Evolutionary conservation across 2,329 filamentous ascomycete genomes (phyloP).

Genomic region (Escovopsis weberi): DNA sequence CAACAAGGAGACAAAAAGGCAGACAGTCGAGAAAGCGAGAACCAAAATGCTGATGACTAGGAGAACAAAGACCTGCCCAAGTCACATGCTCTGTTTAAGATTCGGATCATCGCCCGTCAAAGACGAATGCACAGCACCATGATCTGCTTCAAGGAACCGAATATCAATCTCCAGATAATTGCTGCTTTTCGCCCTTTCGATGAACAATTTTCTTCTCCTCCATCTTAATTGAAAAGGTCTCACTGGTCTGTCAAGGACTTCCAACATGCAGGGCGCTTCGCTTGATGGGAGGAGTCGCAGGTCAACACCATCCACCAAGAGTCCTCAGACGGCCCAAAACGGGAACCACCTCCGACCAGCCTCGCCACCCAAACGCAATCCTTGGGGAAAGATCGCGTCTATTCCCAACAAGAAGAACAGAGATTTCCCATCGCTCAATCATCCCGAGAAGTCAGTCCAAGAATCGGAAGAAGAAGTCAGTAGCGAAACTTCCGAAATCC

Average conservation of each 20-base stretch:
- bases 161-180: too few species aligned
- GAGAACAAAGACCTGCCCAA: too few species aligned
- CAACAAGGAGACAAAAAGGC: too few species aligned
- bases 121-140: not conserved
- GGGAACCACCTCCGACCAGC: constrained; percentile 14
- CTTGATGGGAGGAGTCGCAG: constrained; percentile 13
- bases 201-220: too few species aligned
- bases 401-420: not conserved
- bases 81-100: too few species aligned
- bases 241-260: too few species aligned
- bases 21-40: not conserved
- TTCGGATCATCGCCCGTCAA: not conserved
- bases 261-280: constrained; percentile 12
- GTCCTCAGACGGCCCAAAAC: constrained; percentile 3
- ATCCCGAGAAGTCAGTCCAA: not conserved
- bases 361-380: constrained; percentile 19
- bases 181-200: too few species aligned
- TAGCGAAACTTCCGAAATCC: not conserved
- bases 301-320: constrained; percentile 2
- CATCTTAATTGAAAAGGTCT: too few species aligned
- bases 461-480: not conserved
- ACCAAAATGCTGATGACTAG: not conserved
- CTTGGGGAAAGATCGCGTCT: constrained; percentile 12
- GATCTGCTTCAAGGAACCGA: too few species aligned
- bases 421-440: constrained; percentile 11